These are phyloP conservation scores for Trametopsis cervina DNA, from an alignment of 768 basidiomycete species.

Conservation along the genomic window DNA sequence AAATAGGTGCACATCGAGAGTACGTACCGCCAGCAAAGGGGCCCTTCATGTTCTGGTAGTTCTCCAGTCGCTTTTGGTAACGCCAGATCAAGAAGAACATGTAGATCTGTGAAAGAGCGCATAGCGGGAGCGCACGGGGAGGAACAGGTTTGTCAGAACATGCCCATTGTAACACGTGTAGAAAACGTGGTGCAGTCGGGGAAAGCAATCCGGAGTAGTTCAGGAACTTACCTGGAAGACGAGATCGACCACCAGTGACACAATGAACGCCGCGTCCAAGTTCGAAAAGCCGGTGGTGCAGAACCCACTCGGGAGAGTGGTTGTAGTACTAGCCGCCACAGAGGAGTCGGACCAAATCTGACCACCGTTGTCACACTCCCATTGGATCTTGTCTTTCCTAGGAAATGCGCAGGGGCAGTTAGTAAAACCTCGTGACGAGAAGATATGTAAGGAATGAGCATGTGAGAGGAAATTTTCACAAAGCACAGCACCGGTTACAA, in stretches of 20 bases:
- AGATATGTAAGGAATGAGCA: slow-evolving; percentile 1
- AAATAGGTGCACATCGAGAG: slow-evolving; percentile 6
- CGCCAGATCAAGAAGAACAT: slow-evolving; percentile 75
- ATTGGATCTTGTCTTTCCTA: slow-evolving; percentile 61
- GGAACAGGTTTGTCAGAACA: not conserved
- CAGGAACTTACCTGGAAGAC: slow-evolving; percentile 51
- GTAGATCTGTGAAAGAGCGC: slow-evolving; percentile 42
- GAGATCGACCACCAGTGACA: slow-evolving; percentile 55
- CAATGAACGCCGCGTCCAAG: slow-evolving; percentile 59
- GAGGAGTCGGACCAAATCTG: slow-evolving; percentile 46
- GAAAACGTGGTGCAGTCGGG: slow-evolving; percentile 16
- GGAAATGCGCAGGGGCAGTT: slow-evolving; percentile 3
- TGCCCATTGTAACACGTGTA: slow-evolving; percentile 18
- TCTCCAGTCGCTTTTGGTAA: slow-evolving; percentile 62
- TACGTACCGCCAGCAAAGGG: slow-evolving; percentile 54
- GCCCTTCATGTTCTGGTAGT: slow-evolving; percentile 59
- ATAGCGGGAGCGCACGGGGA: not conserved
- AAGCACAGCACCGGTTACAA: not conserved
- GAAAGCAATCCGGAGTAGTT: slow-evolving; percentile 15
- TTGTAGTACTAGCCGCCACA: slow-evolving; percentile 33
- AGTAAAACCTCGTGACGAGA: slow-evolving; percentile 2
- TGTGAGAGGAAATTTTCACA: not conserved
- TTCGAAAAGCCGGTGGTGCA: slow-evolving; percentile 54
- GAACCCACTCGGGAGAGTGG: slow-evolving; percentile 45
- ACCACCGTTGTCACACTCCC: slow-evolving; percentile 71